Evolutionary conservation across 2,329 filamentous ascomycete species (phyloP), one percentile per base, ranked within the genome.

Genomic region (Trichoderma simmonsii): DNA sequence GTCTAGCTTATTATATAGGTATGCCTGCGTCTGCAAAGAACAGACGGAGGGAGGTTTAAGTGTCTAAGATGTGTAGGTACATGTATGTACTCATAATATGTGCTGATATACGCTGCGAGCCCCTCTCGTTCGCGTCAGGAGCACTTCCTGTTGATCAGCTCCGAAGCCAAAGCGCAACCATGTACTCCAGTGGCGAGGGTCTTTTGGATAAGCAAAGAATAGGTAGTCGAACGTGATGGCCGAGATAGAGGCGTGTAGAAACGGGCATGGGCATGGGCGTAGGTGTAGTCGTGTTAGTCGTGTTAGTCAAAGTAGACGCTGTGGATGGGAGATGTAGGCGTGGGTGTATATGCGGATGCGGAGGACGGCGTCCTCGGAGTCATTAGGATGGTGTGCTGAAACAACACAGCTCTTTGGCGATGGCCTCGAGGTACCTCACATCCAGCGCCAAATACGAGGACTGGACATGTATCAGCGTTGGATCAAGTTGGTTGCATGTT

Each of bases 351-450:
- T 36, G 63, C 43, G 43, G 57, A 26, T 72, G 64, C 56, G 64
- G 70, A 72, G 57, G 70, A 68, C 64, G 70, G 70, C 70, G 70
- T 59, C 54, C 54, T 66, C 39, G 56, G 61, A 54, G 61, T 36
- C 34, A 12, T 51, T n/a, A 68, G 61, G 64, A 63, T 64, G 70
- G 70, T 63, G 70, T 62, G 48, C 57, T 63, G 48, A 68, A 72
- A 65, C 57, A 72, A 64, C 70, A 72, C 64, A 63, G 39, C 62
- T 68, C 57, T 43, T 34, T 48, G 57, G 48, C 28, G 65, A 72
- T 63, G 59, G 61, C 57, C 62, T 70, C 34, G 9, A 21, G 57
- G 66, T 62, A 60, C 65, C 32, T 51, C 21, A 9, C 30, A n/a
- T 36, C 21, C 15, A 34, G 24, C 26, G 21, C 26, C 28, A 32